Evolutionary conservation across 2,329 filamentous ascomycete species (phyloP), one percentile per base, ranked within the genome.

Genomic region (Septoria petroselini): DNA sequence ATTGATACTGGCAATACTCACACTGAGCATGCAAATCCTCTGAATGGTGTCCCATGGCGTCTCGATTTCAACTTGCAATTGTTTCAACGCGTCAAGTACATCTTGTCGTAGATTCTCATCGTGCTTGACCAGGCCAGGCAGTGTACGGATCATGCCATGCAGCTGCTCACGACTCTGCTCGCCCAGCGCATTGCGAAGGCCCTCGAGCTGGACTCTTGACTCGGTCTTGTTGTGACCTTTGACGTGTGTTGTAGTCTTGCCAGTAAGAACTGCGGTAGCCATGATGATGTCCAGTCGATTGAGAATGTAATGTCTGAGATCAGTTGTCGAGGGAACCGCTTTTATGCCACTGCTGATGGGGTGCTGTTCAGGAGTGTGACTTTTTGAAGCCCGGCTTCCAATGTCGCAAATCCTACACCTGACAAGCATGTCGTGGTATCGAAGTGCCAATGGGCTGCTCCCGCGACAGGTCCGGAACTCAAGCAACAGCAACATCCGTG

Each of bases 21-120:
- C 43, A 14, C 39, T 38, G 19, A 46, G 25, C 5, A 46, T 31
- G n/a, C 27, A 46, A 11, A 46, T 39, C 17, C 43, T 38, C 23
- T 46, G 43, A 11, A 46, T 46, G 4, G 33, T 37, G 4, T 46
- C 43, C 43, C 43, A 46, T 14, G 43, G 43, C 19, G 43, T 46
- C 11, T 46, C 43, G 17, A 46, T 29, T 6, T 46, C 43, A n/a
- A 21, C 33, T 33, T 38, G 33, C 21, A 46, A 18, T 18, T 39
- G 33, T 17, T 17, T 29, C n/a, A 46, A 8, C 19, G 33, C 21
- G 15, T 21, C 30, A 31, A 46, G 27, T 12, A 46, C 23, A 30
- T 46, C 43, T 19, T 46, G 35, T n/a, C 43, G 34, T 14, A 46
- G 34, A 27, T 37, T 37, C 8, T 46, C 43, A 14, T 39, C 23